A percentile compares a stretch with the other conserved stretches of the same genome.
phyloP scores from a whole-genome alignment of 1,284 basidiomycete genomes.

The Athelia psychrophila region DNA sequence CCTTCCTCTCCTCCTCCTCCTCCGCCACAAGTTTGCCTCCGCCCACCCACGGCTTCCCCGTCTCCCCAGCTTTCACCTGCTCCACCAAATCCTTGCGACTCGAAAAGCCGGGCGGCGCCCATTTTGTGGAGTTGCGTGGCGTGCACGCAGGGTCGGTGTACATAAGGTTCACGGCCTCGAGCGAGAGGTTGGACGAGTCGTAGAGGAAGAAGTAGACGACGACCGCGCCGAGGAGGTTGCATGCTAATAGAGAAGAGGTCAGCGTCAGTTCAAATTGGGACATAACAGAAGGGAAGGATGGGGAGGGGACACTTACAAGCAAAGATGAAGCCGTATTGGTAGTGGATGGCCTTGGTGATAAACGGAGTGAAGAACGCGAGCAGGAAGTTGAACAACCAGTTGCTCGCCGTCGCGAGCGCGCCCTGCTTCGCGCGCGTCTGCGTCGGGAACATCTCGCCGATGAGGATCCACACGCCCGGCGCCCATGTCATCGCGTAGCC shows the following conservation, averaged over 20 bases:
- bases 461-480: slow-evolving; percentile 73
- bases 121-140: slow-evolving; percentile 61
- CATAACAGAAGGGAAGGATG: no score
- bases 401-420: slow-evolving; percentile 64
- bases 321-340: slow-evolving; percentile 74
- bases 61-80: slow-evolving; percentile 29
- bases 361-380: slow-evolving; percentile 77
- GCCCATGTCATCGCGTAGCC: slow-evolving; percentile 80
- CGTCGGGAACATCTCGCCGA: slow-evolving; percentile 77
- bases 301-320: slow-evolving; percentile 44
- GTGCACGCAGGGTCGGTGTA: slow-evolving; percentile 68
- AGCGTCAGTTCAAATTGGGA: slow-evolving; percentile 14
- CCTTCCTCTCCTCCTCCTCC: slow-evolving; percentile 20
- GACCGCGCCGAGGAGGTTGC: slow-evolving; percentile 58
- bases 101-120: slow-evolving; percentile 53
- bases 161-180: slow-evolving; percentile 77
- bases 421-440: slow-evolving; percentile 76
- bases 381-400: slow-evolving; percentile 77
- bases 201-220: slow-evolving; percentile 80
- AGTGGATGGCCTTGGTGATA: slow-evolving; percentile 54
- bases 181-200: slow-evolving; percentile 66
- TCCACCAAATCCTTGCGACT: slow-evolving; percentile 39
- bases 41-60: slow-evolving; percentile 23
- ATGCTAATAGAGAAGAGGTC: slow-evolving; percentile 23
- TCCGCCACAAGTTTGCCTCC: background rate